Conservation (phyloP, 192 early-diverging fungal species). For the Gaertneriomyces semiglobifer region DNA sequence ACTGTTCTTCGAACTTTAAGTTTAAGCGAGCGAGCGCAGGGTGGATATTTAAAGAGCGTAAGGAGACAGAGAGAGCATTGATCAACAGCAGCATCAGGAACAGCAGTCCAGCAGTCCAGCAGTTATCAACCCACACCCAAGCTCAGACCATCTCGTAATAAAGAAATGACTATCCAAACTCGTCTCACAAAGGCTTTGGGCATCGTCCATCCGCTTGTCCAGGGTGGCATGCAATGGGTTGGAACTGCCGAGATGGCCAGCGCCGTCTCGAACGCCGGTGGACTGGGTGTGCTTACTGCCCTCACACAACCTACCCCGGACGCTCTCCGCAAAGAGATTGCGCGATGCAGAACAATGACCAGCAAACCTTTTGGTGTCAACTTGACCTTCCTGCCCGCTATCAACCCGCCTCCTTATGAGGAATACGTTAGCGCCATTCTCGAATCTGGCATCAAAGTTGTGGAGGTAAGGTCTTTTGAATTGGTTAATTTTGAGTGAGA, state of each 20-base stretch:
- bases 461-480: slow-evolving; percentile 42
- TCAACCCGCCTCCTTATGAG: slow-evolving; percentile 74
- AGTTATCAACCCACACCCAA: no score
- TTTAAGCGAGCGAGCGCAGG: no score
- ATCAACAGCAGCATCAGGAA: no score
- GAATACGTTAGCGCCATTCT: slow-evolving; percentile 65
- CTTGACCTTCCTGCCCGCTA: slow-evolving; percentile 74
- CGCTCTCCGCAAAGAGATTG: slow-evolving; percentile 66
- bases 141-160: no score
- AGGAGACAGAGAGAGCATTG: no score
- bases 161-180: slow-evolving; percentile 61
- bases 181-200: slow-evolving; percentile 64
- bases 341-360: slow-evolving; percentile 69
- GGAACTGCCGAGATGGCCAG: slow-evolving; percentile 56
- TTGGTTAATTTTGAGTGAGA: no score
- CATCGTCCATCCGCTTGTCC: slow-evolving; percentile 70
- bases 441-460: slow-evolving; percentile 73
- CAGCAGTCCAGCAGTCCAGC: no score
- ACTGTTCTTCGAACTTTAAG: no score
- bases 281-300: slow-evolving; percentile 67
- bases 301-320: slow-evolving; percentile 80
- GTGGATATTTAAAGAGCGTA: no score
- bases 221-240: slow-evolving; percentile 80
- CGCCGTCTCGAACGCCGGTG: slow-evolving; percentile 80
- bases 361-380: slow-evolving; percentile 80